Evolutionary conservation across 495 filamentous ascomycete genomes (phyloP).

Genomic region (Immersiella caudata): DNA sequence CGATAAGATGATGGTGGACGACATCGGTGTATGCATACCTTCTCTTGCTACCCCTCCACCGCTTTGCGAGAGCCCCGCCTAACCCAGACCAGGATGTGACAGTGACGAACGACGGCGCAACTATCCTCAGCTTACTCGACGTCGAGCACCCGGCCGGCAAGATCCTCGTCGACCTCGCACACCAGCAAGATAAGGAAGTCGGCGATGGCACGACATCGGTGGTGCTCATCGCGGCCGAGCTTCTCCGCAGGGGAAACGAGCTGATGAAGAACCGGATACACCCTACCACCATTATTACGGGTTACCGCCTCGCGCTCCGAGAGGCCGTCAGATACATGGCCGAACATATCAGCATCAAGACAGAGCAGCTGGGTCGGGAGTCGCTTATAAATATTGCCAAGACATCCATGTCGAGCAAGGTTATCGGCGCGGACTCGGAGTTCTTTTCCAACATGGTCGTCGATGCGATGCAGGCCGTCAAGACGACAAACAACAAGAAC

Average conservation of each 20-base stretch:
- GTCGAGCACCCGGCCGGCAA: slow-evolving; percentile 98
- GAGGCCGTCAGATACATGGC: slow-evolving; percentile 99
- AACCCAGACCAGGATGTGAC: slow-evolving; percentile 78
- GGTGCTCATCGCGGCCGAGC: slow-evolving; percentile 94
- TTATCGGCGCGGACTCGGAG: slow-evolving; percentile 93
- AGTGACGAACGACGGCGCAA: slow-evolving; percentile 98
- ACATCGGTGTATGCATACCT: slow-evolving; percentile 75
- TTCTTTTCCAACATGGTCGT: slow-evolving; percentile 98
- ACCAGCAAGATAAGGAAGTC: slow-evolving; percentile 98
- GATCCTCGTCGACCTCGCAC: slow-evolving; percentile 95
- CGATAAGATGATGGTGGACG: slow-evolving; percentile 99
- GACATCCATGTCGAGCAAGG: slow-evolving; percentile 99
- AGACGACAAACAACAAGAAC: slow-evolving; percentile 83
- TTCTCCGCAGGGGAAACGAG: slow-evolving; percentile 92
- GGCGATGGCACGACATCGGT: slow-evolving; percentile 98
- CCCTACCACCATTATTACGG: slow-evolving; percentile 98
- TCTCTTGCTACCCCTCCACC: slow-evolving; percentile 22
- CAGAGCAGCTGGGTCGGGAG: slow-evolving; percentile 86
- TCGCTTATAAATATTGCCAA: slow-evolving; percentile 93
- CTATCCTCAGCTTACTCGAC: slow-evolving; percentile 90
- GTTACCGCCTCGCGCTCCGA: slow-evolving; percentile 90
- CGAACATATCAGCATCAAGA: slow-evolving; percentile 94
- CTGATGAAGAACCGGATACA: slow-evolving; percentile 99
- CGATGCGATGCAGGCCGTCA: slow-evolving; percentile 94
- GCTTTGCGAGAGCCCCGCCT: slow-evolving; percentile 20